Conservation (phyloP, 345 rosid species). For the Diplotaxis tenuifolia region DNA sequence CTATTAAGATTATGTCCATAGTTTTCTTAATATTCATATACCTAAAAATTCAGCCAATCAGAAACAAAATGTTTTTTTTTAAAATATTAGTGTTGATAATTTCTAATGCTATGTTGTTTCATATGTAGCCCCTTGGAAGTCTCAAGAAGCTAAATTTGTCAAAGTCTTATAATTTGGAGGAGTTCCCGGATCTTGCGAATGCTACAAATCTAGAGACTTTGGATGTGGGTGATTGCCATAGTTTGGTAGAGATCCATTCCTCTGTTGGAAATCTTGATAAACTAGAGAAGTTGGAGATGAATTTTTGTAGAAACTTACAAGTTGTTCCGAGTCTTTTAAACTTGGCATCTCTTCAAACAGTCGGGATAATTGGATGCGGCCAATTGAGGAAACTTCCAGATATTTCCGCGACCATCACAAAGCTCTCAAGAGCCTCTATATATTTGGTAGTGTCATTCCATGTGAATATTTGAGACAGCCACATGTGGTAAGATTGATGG, state of each 20-base stretch:
- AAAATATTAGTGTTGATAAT: no score
- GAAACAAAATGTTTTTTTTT: no score
- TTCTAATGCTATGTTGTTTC: neutral
- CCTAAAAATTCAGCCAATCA: no score
- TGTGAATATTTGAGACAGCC: neutral
- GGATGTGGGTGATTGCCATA: neutral
- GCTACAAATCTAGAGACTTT: neutral
- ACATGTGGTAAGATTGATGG: neutral
- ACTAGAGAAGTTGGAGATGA: neutral
- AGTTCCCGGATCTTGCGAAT: no score
- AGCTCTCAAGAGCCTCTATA: neutral
- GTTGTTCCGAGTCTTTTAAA: neutral
- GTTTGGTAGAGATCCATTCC: neutral
- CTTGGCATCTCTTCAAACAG: neutral
- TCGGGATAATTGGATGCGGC: neutral
- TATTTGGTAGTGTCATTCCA: neutral
- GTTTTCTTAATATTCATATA: no score
- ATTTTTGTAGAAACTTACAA: neutral
- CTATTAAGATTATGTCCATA: no score
- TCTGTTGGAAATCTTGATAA: neutral
- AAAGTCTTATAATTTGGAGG: neutral
- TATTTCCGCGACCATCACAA: neutral
- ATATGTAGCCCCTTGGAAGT: neutral
- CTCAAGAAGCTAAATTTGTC: neutral
- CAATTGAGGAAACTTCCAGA: neutral